Evolutionary conservation across 495 filamentous ascomycete genomes (phyloP).

Genomic region (Cercophora newfieldiana): DNA sequence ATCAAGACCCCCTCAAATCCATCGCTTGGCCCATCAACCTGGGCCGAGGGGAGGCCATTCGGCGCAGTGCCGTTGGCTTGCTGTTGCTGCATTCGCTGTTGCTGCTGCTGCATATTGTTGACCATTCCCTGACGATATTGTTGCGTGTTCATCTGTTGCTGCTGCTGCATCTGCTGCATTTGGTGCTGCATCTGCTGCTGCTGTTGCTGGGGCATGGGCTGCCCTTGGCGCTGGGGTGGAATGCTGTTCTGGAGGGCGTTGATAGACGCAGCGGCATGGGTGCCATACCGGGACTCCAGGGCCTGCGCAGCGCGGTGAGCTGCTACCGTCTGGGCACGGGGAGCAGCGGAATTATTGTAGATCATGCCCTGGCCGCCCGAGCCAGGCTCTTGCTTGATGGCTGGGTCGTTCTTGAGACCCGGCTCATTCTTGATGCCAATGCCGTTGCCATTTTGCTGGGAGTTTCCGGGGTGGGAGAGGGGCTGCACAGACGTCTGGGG

Average conservation of each 20-base stretch:
- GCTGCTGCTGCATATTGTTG: conserved; percentile 37
- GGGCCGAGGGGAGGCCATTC: conserved; percentile 44
- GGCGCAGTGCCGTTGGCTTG: conserved; percentile 13
- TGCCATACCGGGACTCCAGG: conserved; percentile 69
- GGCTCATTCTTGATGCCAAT: conserved; percentile 75
- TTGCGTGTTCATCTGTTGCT: conserved; percentile 42
- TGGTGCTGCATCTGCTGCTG: conserved; percentile 43
- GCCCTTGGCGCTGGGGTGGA: conserved; percentile 26
- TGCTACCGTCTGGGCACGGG: conserved; percentile 39
- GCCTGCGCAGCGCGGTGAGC: conserved; percentile 68
- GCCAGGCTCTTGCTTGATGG: conserved; percentile 42
- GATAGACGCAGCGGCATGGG: conserved; percentile 68
- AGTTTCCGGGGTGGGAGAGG: conserved; percentile 44
- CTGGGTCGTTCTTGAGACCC: conserved; percentile 47
- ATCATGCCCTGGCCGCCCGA: conserved; percentile 10
- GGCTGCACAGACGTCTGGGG: conserved; percentile 36
- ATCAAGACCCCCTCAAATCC: conserved; percentile 50
- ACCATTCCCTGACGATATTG: conserved; percentile 27
- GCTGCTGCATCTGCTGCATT: conserved; percentile 49
- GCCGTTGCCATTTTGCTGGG: conserved; percentile 39
- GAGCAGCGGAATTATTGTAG: conserved; percentile 17
- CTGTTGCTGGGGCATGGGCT: conserved; percentile 3
- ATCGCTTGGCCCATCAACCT: conserved; percentile 56
- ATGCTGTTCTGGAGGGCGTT: conserved; percentile 46
- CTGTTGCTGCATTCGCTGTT: conserved; percentile 26